phyloP scores from a whole-genome alignment of 345 rosid species.

The Salix caprea region DNA sequence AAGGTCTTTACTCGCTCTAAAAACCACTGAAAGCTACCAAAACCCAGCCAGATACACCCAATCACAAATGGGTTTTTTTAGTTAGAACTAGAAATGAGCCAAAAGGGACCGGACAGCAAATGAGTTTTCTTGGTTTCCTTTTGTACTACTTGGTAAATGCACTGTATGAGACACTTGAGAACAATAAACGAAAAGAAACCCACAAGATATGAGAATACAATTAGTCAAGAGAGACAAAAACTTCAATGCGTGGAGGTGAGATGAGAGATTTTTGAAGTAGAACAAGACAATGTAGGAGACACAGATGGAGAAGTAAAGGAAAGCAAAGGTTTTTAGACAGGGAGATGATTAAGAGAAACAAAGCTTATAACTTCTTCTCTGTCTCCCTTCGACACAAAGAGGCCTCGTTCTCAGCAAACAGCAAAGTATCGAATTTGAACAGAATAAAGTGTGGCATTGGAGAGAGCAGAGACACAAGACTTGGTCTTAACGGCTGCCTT shows the following conservation, averaged over 20 bases:
- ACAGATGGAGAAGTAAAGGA: slow-evolving; percentile 24
- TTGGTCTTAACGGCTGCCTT: slow-evolving; percentile 18
- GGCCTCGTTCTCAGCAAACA: slow-evolving; percentile 72
- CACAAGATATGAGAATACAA: slow-evolving; percentile 23
- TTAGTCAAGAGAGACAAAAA: slow-evolving; percentile 26
- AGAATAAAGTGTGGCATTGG: slow-evolving; percentile 62
- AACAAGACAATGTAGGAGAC: slow-evolving; percentile 76
- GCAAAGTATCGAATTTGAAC: slow-evolving; percentile 68
- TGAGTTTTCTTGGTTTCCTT: slow-evolving; percentile 21
- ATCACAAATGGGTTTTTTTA: background rate
- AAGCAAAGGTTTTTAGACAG: slow-evolving; percentile 16
- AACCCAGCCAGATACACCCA: background rate
- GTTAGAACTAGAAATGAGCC: slow-evolving; percentile 7
- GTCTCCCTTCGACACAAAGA: slow-evolving; percentile 30
- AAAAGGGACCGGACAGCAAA: slow-evolving; percentile 18
- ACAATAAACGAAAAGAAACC: slow-evolving; percentile 23
- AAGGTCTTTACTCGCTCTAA: background rate
- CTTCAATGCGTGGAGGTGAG: slow-evolving; percentile 68
- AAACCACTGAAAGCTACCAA: background rate
- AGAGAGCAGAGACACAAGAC: slow-evolving; percentile 17
- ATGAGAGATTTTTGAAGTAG: slow-evolving; percentile 62
- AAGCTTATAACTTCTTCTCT: slow-evolving; percentile 25
- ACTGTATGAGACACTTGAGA: slow-evolving; percentile 12
- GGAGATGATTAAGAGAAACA: slow-evolving; percentile 15
- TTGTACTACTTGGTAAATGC: slow-evolving; percentile 16